Conservation (phyloP, 352 stramenopile genomes). For the Globisporangium irregulare region DNA sequence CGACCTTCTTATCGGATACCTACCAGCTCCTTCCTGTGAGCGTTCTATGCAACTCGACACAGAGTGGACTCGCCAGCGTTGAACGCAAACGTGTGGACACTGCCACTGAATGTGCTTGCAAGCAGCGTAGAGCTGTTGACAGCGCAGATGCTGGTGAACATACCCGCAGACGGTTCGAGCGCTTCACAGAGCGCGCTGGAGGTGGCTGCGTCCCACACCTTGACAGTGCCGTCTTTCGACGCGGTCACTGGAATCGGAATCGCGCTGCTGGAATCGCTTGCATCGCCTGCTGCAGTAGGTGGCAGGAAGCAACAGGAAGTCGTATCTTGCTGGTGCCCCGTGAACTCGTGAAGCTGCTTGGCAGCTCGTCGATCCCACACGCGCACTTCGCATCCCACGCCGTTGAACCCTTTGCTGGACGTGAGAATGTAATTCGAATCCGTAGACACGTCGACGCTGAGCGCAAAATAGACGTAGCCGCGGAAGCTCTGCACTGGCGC, state of each 20-base stretch:
- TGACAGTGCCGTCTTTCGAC: slow-evolving; percentile 80
- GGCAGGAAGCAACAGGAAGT: slow-evolving; percentile 71
- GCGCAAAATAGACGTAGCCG: slow-evolving; percentile 81
- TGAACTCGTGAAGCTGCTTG: slow-evolving; percentile 53
- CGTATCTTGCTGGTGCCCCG: slow-evolving; percentile 73
- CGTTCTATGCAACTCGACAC: slow-evolving; percentile 9
- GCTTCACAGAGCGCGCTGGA: slow-evolving; percentile 37
- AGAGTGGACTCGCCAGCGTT: slow-evolving; percentile 12
- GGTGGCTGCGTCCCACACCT: slow-evolving; percentile 54
- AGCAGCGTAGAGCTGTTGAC: slow-evolving; percentile 35
- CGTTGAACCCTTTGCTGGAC: slow-evolving; percentile 85
- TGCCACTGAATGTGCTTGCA: slow-evolving; percentile 53
- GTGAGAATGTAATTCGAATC: slow-evolving; percentile 68
- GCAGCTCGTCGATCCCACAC: slow-evolving; percentile 77
- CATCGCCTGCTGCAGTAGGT: background rate
- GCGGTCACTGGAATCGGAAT: slow-evolving; percentile 48
- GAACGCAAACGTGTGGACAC: slow-evolving; percentile 46
- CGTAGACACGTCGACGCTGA: slow-evolving; percentile 52
- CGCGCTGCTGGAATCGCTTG: background rate
- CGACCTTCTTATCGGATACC: background rate
- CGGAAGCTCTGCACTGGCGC: slow-evolving; percentile 48
- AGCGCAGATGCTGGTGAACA: slow-evolving; percentile 66
- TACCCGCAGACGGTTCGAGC: slow-evolving; percentile 36
- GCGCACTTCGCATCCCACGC: slow-evolving; percentile 68
- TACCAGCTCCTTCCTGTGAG: background rate